phyloP scores from a whole-genome alignment of 495 filamentous ascomycete species.

The Talaromyces liani region DNA sequence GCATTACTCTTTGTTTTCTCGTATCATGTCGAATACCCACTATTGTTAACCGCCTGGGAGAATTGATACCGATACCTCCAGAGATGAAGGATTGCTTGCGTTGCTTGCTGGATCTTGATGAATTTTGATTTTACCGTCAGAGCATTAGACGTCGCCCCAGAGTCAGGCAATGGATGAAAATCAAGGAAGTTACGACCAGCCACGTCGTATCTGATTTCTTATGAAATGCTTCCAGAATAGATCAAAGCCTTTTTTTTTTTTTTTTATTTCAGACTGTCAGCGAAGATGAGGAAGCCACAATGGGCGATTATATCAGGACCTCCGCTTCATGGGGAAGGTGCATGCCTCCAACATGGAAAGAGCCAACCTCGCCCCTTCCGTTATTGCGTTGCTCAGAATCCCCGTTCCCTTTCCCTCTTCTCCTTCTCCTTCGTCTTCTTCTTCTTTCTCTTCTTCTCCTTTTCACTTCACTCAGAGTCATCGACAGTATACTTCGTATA shows the following conservation, averaged over 20 bases:
- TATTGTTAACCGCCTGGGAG: not conserved
- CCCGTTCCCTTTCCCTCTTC: not conserved
- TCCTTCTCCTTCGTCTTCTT: not conserved
- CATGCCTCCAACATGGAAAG: not conserved
- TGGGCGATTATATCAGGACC: not conserved
- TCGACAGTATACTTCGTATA: not conserved
- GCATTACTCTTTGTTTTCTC: not conserved
- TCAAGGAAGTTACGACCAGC: not conserved
- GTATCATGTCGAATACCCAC: not conserved
- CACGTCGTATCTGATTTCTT: not conserved
- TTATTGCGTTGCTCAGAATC: too few relatives aligned
- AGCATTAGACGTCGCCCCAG: not conserved
- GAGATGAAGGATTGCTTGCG: not conserved
- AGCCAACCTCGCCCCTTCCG: not conserved
- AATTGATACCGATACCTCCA: not conserved
- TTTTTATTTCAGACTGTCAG: not conserved
- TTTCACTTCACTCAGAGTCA: not conserved
- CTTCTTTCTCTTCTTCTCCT: not conserved
- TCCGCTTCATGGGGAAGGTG: not conserved
- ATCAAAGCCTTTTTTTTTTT: not conserved
- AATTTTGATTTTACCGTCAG: not conserved
- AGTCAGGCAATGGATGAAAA: not conserved
- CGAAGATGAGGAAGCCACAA: not conserved
- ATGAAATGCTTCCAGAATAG: too few relatives aligned
- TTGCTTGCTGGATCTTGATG: not conserved